A percentile compares a stretch with the other conserved stretches of the same genome.
Evolutionary conservation across 805 yeast genomes (phyloP).

Genomic region (Ogataea dorogensis): DNA sequence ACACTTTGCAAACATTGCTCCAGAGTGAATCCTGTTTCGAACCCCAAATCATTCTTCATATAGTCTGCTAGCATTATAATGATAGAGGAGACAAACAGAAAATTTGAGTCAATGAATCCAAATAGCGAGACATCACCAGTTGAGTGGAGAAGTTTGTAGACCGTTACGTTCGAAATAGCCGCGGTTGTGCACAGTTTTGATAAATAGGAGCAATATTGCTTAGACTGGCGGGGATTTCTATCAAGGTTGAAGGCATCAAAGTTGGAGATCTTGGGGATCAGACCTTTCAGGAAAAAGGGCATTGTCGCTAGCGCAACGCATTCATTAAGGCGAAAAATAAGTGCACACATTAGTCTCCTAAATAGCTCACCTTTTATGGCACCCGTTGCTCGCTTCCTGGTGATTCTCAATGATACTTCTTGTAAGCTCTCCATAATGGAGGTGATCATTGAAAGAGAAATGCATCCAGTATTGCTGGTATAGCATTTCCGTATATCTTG

Average conservation of each 20-base stretch:
- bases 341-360: conserved; percentile 8
- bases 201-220: neutral
- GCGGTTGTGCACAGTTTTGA: conserved; percentile 2
- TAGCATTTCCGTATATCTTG: conserved; percentile 1
- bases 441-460: neutral
- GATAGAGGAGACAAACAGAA: conserved; percentile 9
- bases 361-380: neutral
- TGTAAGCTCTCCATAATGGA: neutral
- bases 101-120: conserved; percentile 12
- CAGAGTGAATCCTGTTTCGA: neutral
- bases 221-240: neutral
- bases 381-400: neutral
- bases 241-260: neutral
- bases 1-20: conserved; percentile 3
- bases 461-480: neutral
- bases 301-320: conserved; percentile 7
- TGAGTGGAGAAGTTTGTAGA: conserved; percentile 2
- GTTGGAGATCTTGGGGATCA: conserved; percentile 1
- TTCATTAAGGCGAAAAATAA: conserved; percentile 9
- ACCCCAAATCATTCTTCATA: neutral
- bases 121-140: conserved; percentile 6
- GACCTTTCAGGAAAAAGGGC: conserved; percentile 1
- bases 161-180: conserved; percentile 7
- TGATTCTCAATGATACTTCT: conserved; percentile 2
- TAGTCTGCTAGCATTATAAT: conserved; percentile 3